Conservation (phyloP, 2,329 filamentous ascomycete species). For the Aspergillus texensis region DNA sequence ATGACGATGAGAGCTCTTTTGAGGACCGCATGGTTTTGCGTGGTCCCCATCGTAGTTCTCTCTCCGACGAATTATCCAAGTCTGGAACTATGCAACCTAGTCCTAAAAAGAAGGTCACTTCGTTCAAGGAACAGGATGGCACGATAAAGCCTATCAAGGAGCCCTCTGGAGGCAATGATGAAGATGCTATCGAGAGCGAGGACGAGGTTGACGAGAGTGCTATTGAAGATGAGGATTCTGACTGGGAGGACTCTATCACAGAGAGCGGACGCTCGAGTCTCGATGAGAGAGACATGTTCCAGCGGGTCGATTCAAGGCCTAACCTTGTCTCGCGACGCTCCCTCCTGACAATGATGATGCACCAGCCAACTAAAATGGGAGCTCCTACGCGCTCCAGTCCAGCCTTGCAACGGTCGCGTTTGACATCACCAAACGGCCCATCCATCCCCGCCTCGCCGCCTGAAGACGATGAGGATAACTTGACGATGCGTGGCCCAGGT, state of each 20-base stretch:
- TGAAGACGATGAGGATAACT: constrained; percentile 63
- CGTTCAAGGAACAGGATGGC: constrained; percentile 76
- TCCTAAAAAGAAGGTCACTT: constrained; percentile 72
- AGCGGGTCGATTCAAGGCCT: constrained; percentile 84
- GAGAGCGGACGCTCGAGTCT: constrained; percentile 83
- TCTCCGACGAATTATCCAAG: constrained; percentile 57
- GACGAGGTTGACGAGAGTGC: constrained; percentile 79
- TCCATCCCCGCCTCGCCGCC: constrained; percentile 63
- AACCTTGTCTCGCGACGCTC: constrained; percentile 85
- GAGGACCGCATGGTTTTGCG: constrained; percentile 61
- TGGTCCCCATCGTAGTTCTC: constrained; percentile 55
- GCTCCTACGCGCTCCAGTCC: constrained; percentile 54
- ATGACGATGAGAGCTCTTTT: constrained; percentile 78
- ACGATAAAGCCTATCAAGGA: constrained; percentile 67
- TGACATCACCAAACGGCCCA: constrained; percentile 69
- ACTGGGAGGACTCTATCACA: constrained; percentile 69
- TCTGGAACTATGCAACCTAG: constrained; percentile 32
- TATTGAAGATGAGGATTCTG: constrained; percentile 70
- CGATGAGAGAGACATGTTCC: constrained; percentile 79
- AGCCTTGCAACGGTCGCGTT: constrained; percentile 56
- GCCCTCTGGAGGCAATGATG: constrained; percentile 51
- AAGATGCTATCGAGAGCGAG: constrained; percentile 63
- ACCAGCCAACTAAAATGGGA: constrained; percentile 75
- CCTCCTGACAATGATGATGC: constrained; percentile 85
- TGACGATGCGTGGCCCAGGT: constrained; percentile 64